Percentiles rank a stretch among this genome's conserved stretches.
Evolutionary conservation across 2,329 filamentous ascomycete genomes (phyloP).

Genomic region (Aspergillus fumigatiaffinis): DNA sequence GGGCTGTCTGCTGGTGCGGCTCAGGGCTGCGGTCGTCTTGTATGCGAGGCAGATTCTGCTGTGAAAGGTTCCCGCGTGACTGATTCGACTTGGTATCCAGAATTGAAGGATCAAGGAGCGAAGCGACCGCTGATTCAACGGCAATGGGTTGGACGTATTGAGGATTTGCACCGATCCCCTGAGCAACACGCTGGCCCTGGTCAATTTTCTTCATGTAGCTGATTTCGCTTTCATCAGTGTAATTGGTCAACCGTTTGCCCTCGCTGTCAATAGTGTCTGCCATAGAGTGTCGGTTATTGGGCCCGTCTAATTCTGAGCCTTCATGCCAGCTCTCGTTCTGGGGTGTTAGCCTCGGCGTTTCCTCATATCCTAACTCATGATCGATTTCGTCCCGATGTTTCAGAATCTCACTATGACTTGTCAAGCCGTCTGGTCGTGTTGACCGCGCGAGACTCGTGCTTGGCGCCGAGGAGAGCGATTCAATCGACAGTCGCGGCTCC

Average conservation of each 20-base stretch:
- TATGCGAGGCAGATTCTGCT: conserved; percentile 40
- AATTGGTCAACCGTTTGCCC: conserved; percentile 49
- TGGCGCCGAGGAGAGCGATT: conserved; percentile 55
- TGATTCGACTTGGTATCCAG: conserved; percentile 59
- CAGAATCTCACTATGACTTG: conserved; percentile 48
- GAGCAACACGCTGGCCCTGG: conserved; percentile 66
- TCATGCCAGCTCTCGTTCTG: conserved; percentile 22
- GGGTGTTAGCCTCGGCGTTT: conserved; percentile 23
- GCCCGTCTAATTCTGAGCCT: conserved; percentile 33
- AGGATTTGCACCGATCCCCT: conserved; percentile 67
- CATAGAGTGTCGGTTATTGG: conserved; percentile 53
- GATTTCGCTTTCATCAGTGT: conserved; percentile 55
- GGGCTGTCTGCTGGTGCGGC: conserved; percentile 15
- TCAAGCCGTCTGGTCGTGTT: conserved; percentile 51
- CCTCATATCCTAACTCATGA: conserved; percentile 38
- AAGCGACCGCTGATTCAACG: conserved; percentile 87
- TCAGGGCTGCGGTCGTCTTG: conserved; percentile 25
- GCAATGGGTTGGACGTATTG: conserved; percentile 69
- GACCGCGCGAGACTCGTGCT: conserved; percentile 56
- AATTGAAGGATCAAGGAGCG: conserved; percentile 78
- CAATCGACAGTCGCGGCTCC: conserved; percentile 50
- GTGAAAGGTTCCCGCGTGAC: conserved; percentile 44
- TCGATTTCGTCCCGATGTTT: conserved; percentile 37
- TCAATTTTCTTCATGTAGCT: conserved; percentile 56
- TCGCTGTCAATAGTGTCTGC: conserved; percentile 48